Evolutionary conservation across 1,139 yeast genomes (phyloP), one percentile per base, ranked within the genome.

Genomic region (Pichia sp.): DNA sequence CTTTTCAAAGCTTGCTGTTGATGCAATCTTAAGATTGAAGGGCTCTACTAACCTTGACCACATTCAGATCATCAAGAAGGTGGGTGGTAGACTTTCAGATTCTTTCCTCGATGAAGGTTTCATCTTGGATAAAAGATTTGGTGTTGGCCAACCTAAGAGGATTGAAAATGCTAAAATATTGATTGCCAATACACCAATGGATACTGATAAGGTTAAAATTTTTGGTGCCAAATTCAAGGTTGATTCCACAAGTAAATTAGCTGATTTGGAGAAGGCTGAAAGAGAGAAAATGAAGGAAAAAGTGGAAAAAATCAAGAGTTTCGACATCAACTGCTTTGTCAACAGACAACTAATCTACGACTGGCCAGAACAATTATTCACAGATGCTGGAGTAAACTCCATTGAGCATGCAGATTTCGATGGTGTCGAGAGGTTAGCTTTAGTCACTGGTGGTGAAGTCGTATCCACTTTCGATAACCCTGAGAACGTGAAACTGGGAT

Each of bases 341-440:
- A 91, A 91, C 65, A 77, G 98, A 57, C 98, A 91, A 62, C 74
- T 93, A 54, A 91, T 91, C 54, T 93, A 91, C 64, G 96, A 91
- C 64, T 93, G 91, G 72, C 98, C 99, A 22, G 98, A 91, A 63
- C 96, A 86, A 61, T 69, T 91, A 48, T 85, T 91, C 56, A 74
- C 94, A 6, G 98, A 91, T 53, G 63, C 86, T 30, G 77, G 80
- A 40, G 83, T 91, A 53, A 88, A 86, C 62, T 79, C 96, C 23
- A 86, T 91, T 47, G 98, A 91, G 64, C 98, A 93, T 56, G 98
- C 98, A 16, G 99, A 93, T 62, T 93, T 93, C 52, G 98, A 86
- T 56, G 99, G 98, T 52, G 87, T 91, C 41, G 98, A 91, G 66
- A 79, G 98, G 58, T 72, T 91, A 50, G 96, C 98, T 5, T 69